phyloP scores from a whole-genome alignment of 345 rosid species.

The Excoecaria cochinchinensis region DNA sequence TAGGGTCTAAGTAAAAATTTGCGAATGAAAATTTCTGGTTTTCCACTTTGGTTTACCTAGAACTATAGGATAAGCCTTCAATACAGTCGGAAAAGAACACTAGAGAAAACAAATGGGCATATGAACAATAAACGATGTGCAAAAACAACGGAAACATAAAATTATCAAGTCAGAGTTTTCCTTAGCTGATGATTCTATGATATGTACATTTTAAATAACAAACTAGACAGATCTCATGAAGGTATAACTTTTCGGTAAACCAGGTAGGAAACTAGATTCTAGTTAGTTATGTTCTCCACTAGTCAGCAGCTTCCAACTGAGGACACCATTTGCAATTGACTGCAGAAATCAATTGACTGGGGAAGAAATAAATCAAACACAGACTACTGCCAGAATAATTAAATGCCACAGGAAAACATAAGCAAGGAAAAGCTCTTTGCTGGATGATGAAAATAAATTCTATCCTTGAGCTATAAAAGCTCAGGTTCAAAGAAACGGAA shows the following conservation, averaged over 20 bases:
- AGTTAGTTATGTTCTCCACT: background rate
- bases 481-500: background rate
- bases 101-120: background rate
- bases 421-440: background rate
- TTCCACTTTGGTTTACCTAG: background rate
- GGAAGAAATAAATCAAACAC: background rate
- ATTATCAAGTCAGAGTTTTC: background rate
- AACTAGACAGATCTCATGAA: background rate
- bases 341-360: background rate
- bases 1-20: background rate
- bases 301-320: background rate
- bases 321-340: background rate
- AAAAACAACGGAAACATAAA: background rate
- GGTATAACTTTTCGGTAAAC: background rate
- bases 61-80: background rate
- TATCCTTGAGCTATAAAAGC: background rate
- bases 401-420: background rate
- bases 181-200: background rate
- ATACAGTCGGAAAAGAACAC: background rate
- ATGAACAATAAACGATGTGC: background rate
- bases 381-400: background rate
- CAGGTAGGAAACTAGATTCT: background rate
- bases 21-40: background rate
- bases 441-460: background rate
- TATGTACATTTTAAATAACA: background rate